These are phyloP conservation scores for Picochlorum sp. DNA, from an alignment of 139 green algal species.

Conservation along the genomic window DNA sequence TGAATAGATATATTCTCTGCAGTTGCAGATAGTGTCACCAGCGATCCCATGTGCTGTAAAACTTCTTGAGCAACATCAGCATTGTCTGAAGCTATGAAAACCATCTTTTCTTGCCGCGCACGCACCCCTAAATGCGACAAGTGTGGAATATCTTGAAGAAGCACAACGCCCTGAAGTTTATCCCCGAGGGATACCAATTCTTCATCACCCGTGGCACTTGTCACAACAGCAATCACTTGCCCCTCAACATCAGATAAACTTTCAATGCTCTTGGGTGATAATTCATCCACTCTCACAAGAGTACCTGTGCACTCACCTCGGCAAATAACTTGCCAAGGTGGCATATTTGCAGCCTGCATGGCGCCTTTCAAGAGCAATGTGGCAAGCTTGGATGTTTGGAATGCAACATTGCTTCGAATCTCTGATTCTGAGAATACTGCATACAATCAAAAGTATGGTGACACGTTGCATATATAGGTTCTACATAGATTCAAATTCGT, in stretches of 20 bases:
- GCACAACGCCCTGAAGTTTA: constrained; percentile 66
- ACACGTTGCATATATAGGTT: not conserved
- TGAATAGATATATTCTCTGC: too few relatives aligned
- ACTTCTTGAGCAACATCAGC: constrained; percentile 28
- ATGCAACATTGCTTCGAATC: constrained; percentile 77
- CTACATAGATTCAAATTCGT: not conserved
- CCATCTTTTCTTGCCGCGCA: constrained; percentile 80
- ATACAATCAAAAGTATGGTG: not conserved
- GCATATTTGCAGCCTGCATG: constrained; percentile 11
- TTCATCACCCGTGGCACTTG: constrained; percentile 80
- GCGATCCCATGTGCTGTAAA: constrained; percentile 13
- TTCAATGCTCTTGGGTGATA: constrained; percentile 51
- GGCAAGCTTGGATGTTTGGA: constrained; percentile 74
- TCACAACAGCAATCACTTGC: constrained; percentile 54
- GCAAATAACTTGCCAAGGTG: constrained; percentile 80
- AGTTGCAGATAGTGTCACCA: constrained; percentile 1
- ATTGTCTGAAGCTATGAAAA: constrained; percentile 74
- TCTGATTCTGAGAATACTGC: constrained; percentile 82
- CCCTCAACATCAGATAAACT: constrained; percentile 10
- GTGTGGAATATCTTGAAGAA: constrained; percentile 88
- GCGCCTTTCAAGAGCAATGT: constrained; percentile 36
- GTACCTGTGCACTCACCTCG: constrained; percentile 44
- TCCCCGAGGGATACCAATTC: constrained; percentile 69
- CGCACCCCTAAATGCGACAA: constrained; percentile 90
- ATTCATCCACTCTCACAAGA: constrained; percentile 50